Percentiles rank a stretch among this genome's conserved stretches.
phyloP scores from a whole-genome alignment of 164 flowering plant genomes.

The Platanus orientalis region DNA sequence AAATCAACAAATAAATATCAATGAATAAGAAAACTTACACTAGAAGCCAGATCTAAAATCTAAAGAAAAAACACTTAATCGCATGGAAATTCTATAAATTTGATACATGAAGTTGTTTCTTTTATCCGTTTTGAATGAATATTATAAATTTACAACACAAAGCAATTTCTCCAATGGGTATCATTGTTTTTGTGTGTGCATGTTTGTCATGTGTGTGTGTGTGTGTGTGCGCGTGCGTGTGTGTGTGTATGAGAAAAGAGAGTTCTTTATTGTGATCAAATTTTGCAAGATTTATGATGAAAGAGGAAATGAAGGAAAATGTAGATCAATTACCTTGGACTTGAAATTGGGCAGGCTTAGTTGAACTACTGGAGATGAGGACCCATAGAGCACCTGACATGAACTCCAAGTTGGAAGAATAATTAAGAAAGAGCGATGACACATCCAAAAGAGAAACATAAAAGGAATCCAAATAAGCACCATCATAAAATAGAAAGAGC shows the following conservation, averaged over 20 bases:
- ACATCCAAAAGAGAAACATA: too few species aligned
- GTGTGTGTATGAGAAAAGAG: too few species aligned
- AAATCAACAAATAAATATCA: background rate
- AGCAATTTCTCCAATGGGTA: background rate
- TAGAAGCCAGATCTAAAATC: constrained; percentile 8
- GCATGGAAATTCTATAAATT: background rate
- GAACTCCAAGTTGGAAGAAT: constrained; percentile 9
- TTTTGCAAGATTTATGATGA: background rate
- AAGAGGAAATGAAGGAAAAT: background rate
- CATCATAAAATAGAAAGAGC: too few species aligned
- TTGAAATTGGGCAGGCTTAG: constrained; percentile 83
- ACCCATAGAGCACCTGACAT: constrained; percentile 58
- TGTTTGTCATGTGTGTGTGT: too few species aligned
- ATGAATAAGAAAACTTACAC: background rate
- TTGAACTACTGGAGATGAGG: constrained; percentile 86
- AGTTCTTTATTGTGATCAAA: too few species aligned
- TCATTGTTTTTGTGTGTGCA: background rate
- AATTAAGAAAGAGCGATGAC: constrained; percentile 16
- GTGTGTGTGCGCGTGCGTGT: too few species aligned
- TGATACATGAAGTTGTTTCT: too few species aligned
- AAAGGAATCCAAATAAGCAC: too few species aligned
- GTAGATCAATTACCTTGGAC: constrained; percentile 57
- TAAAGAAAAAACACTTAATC: background rate
- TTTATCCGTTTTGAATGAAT: background rate
- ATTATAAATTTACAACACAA: background rate